Percentiles rank a stretch among this genome's conserved stretches.
Evolutionary conservation across 2,329 filamentous ascomycete genomes (phyloP).

Genomic region (Sordariomycetes sp.): DNA sequence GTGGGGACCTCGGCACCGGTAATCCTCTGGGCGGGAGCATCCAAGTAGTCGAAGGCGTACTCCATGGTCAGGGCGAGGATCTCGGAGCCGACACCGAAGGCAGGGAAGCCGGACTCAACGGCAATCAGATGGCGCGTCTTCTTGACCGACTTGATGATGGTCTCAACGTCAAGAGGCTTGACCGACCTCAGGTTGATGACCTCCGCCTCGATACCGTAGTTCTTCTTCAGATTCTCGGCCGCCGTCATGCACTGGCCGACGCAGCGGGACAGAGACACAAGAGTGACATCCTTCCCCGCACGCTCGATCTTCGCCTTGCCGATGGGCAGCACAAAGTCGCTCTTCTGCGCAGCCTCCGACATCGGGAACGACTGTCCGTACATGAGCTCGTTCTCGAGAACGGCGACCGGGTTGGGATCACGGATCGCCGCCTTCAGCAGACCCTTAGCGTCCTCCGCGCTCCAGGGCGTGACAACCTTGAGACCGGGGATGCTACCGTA

Average conservation of each 20-base stretch:
- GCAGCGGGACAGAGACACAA: slow-evolving; percentile 87
- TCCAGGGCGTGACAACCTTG: slow-evolving; percentile 95
- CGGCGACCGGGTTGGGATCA: slow-evolving; percentile 92
- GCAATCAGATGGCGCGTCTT: slow-evolving; percentile 89
- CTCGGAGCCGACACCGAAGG: slow-evolving; percentile 85
- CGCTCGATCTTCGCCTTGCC: slow-evolving; percentile 99
- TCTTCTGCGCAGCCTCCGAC: slow-evolving; percentile 90
- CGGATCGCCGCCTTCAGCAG: slow-evolving; percentile 95
- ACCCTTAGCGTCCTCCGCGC: slow-evolving; percentile 95
- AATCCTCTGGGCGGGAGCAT: slow-evolving; percentile 84
- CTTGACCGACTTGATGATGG: slow-evolving; percentile 95
- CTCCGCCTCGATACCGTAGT: slow-evolving; percentile 90
- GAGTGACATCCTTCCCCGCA: slow-evolving; percentile 86
- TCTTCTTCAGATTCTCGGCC: slow-evolving; percentile 84
- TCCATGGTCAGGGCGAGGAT: slow-evolving; percentile 92
- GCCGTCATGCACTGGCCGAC: slow-evolving; percentile 84
- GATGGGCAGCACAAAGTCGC: slow-evolving; percentile 93
- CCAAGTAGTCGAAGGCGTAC: slow-evolving; percentile 95
- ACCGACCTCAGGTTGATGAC: slow-evolving; percentile 97
- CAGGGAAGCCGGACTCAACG: slow-evolving; percentile 92
- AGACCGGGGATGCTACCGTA: slow-evolving; percentile 96
- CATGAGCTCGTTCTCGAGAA: slow-evolving; percentile 79
- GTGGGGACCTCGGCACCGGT: slow-evolving; percentile 97
- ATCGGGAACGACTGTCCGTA: slow-evolving; percentile 95
- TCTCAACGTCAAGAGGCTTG: slow-evolving; percentile 91